phyloP scores from a whole-genome alignment of 495 filamentous ascomycete species.

The Neohortaea acidophila region DNA sequence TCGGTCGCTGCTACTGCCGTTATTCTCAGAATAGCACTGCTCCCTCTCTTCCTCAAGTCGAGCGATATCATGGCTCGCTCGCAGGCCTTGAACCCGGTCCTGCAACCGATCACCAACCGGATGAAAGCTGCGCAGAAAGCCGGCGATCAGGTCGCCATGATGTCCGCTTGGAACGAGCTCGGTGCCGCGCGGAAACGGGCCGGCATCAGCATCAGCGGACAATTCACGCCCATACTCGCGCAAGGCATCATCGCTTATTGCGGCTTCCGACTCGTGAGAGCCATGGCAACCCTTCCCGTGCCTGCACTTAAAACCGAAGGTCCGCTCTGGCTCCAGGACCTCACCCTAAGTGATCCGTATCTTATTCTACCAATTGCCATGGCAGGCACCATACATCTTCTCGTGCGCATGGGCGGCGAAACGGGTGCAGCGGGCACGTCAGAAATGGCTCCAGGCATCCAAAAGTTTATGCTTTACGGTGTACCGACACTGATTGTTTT shows the following conservation, averaged over 20 bases:
- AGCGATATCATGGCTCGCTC: constrained; percentile 44
- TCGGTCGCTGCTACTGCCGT: constrained; percentile 51
- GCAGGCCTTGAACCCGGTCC: constrained; percentile 32
- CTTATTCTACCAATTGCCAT: constrained; percentile 49
- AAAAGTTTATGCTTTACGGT: constrained; percentile 37
- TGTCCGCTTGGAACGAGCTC: constrained; percentile 34
- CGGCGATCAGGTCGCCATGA: constrained; percentile 31
- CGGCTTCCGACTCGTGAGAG: constrained; percentile 58
- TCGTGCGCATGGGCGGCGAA: constrained; percentile 35
- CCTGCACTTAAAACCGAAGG: constrained; percentile 58
- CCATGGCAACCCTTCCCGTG: constrained; percentile 64
- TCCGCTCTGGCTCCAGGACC: constrained; percentile 60
- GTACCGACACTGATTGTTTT: constrained; percentile 47
- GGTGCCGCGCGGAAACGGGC: constrained; percentile 32
- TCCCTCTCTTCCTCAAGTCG: constrained; percentile 47
- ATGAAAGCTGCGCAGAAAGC: constrained; percentile 29
- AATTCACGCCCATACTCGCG: constrained; percentile 40
- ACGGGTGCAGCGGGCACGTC: constrained; percentile 21
- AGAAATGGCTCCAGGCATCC: constrained; percentile 28
- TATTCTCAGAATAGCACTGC: constrained; percentile 44
- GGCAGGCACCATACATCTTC: constrained; percentile 10
- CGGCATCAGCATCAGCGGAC: constrained; percentile 38
- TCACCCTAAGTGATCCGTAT: constrained; percentile 63
- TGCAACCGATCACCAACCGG: constrained; percentile 33
- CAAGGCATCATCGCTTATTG: constrained; percentile 64